Conservation (phyloP, 1,284 basidiomycete genomes). For the Apiotrichum laibachii region DNA sequence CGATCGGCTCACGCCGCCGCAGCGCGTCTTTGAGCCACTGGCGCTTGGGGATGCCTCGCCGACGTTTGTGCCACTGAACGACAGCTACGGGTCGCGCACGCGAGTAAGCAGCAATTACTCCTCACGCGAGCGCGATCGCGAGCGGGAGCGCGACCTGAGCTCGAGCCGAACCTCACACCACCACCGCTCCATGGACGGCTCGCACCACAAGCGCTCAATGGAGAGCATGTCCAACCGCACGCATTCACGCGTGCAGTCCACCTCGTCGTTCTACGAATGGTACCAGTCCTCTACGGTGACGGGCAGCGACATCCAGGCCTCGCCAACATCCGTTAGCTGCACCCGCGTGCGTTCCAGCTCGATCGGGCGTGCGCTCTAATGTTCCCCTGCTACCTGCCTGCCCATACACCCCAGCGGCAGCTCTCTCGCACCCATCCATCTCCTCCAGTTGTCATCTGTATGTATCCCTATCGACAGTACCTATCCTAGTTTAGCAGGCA, state of each 20-base stretch:
- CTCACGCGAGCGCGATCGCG: neutral
- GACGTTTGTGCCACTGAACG: neutral
- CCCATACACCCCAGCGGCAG: too few species aligned
- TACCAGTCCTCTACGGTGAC: neutral
- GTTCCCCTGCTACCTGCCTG: neutral
- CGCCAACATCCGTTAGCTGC: too few species aligned
- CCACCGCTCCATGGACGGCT: neutral
- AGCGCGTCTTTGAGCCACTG: neutral
- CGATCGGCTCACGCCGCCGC: too few species aligned
- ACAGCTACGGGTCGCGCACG: too few species aligned
- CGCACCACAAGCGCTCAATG: neutral
- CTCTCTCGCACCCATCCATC: too few species aligned
- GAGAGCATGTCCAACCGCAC: neutral
- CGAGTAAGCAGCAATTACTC: neutral
- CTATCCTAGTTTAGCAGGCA: too few species aligned
- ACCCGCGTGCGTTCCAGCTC: neutral
- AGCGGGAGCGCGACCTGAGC: neutral
- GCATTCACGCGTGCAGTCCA: neutral
- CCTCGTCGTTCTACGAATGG: constrained; percentile 2
- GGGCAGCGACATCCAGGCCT: neutral
- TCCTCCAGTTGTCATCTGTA: neutral
- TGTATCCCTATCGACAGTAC: too few species aligned
- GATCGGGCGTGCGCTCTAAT: neutral
- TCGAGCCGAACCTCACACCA: neutral
- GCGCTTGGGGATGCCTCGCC: neutral